Percentiles rank a stretch among this genome's conserved stretches.
Evolutionary conservation across 176 grass and related monocot genomes (phyloP).

Genomic region (Oryza brachyantha): DNA sequence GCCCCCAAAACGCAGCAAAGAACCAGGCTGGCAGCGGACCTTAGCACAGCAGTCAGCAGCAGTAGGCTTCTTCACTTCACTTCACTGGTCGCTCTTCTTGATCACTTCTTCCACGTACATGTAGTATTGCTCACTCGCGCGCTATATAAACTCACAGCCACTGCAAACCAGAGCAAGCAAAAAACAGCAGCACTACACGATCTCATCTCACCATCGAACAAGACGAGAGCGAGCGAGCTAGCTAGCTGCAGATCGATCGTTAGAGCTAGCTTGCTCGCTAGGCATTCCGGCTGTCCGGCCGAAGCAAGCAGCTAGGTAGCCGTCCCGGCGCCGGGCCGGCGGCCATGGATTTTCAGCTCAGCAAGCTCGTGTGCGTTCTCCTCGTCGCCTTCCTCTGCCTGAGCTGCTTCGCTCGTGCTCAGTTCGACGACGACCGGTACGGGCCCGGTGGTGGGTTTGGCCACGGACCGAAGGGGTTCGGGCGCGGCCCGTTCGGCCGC

Average conservation of each 20-base stretch:
- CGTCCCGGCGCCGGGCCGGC: background rate
- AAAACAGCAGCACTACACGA: too few relatives aligned
- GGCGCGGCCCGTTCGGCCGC: constrained; percentile 11
- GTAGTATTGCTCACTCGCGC: too few relatives aligned
- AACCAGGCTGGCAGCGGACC: constrained; percentile 5
- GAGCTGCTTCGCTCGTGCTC: background rate
- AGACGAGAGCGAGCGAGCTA: too few relatives aligned
- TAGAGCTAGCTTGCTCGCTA: background rate
- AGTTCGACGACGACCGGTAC: constrained; percentile 27
- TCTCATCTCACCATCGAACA: background rate
- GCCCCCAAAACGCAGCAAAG: constrained; percentile 30
- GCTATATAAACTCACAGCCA: constrained; percentile 23
- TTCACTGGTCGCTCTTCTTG: background rate
- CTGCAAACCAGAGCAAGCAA: constrained; percentile 16
- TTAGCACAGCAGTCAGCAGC: background rate
- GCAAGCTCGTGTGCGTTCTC: background rate
- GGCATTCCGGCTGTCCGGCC: background rate
- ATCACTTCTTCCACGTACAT: background rate
- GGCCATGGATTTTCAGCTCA: constrained; percentile 2
- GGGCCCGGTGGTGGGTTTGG: background rate
- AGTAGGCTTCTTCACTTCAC: background rate
- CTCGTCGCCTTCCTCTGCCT: constrained; percentile 18
- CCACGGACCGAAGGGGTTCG: background rate
- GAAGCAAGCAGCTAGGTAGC: background rate
- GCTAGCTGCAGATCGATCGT: background rate